A percentile compares a stretch with the other conserved stretches of the same genome.
phyloP scores from a whole-genome alignment of 148 eudicot species.

The Silene uniflora region DNA sequence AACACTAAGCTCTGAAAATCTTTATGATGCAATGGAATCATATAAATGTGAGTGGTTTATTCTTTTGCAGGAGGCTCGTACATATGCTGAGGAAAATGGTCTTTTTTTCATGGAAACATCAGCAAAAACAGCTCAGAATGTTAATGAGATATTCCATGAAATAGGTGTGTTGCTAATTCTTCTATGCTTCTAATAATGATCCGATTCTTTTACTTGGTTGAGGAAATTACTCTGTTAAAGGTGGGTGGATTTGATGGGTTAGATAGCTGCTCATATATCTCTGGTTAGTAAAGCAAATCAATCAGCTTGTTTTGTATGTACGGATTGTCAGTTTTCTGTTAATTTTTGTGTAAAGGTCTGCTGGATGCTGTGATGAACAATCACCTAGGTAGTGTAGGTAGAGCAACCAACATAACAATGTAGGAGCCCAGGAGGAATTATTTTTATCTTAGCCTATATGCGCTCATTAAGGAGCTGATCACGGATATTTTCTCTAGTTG shows the following conservation, averaged over 20 bases:
- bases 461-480: too few species aligned
- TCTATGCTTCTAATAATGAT: background rate
- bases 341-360: background rate
- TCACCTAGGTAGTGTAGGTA: background rate
- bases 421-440: background rate
- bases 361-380: background rate
- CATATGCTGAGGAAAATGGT: slow-evolving; percentile 88
- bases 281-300: background rate
- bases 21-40: background rate
- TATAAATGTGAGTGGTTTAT: background rate
- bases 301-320: background rate
- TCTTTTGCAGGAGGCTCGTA: slow-evolving; percentile 70
- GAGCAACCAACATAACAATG: background rate
- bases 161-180: slow-evolving; percentile 48
- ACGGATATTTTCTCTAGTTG: background rate
- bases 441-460: background rate
- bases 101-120: slow-evolving; percentile 92
- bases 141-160: slow-evolving; percentile 78
- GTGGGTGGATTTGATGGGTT: background rate
- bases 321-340: slow-evolving; percentile 2
- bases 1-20: background rate
- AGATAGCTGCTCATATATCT: background rate
- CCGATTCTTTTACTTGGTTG: background rate
- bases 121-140: slow-evolving; percentile 89
- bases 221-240: background rate